Evolutionary conservation across 495 filamentous ascomycete genomes (phyloP), one percentile per base, ranked within the genome.

Genomic region (Penicillium paradoxum): DNA sequence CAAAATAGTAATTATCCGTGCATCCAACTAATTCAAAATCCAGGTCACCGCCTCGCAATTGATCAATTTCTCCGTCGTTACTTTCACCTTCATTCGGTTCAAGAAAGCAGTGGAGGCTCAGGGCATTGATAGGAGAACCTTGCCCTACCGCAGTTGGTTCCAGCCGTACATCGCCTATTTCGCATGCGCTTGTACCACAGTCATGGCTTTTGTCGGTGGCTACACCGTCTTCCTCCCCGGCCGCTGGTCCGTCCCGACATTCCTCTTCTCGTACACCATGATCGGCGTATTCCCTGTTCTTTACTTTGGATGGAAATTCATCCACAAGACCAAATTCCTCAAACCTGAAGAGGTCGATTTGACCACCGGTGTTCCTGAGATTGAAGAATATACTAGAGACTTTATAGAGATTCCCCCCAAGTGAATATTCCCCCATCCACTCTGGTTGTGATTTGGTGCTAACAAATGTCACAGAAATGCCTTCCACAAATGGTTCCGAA

Each of bases 221-320:
- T 93, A 90, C 55, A 79, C 79, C 0, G 87, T 90, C 10, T 93
- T 93, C 59, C 60, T 90, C 36, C 81, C 81, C 0, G 86, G 83
- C 1, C 73, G 81, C 1, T 91, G 88, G 88, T 75, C 85, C 43
- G 57, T 91, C 10, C 74, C 87, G 1, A 86, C 79, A 0, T 91
- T 93, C 56, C 67, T 91, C 25, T 91, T 91, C 68, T 86, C 84
- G 64, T 90, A 88, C 58, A 80, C 80, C 10, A 88, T 88, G 81
- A 80, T 89, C 25, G 75, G 70, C 6, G 62, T 88, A 17, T 83
- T 82, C 52, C 86, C 87, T 0, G 48, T 86, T 1, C 69, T 92
- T 0, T 91, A 79, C 49, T 32, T 90, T 29, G 73, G 75, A 17
- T 93, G 84, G 82, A 93, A 93, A 63, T 1, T 88, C 19, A 43